Evolutionary conservation across 139 green algal species (phyloP).

Genomic region (Micromonas pusilla): DNA sequence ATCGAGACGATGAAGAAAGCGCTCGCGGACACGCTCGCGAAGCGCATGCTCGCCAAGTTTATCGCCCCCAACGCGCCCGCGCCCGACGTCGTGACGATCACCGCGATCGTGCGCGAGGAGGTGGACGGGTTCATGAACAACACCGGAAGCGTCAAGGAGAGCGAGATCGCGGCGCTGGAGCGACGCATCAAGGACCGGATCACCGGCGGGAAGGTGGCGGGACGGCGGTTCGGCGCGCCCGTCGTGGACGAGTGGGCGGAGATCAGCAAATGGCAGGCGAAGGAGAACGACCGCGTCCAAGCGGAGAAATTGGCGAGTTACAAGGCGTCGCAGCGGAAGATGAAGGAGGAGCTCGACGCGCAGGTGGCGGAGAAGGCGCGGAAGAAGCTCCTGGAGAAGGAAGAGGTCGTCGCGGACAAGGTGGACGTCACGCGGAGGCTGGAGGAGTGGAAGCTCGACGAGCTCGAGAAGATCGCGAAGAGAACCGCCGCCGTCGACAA

Average conservation of each 20-base stretch:
- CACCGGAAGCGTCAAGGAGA: not conserved
- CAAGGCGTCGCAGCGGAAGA: not conserved
- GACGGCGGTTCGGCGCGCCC: not conserved
- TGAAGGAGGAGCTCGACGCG: not conserved
- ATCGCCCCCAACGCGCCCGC: not conserved
- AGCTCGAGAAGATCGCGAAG: not conserved
- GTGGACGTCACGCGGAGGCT: not conserved
- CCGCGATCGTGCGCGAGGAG: not conserved
- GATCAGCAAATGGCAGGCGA: not conserved
- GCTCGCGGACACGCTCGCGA: not conserved
- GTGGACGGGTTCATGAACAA: not conserved
- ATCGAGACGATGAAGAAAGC: not conserved
- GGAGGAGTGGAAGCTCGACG: not conserved
- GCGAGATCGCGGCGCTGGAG: not conserved
- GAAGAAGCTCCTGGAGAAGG: not conserved
- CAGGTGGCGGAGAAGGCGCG: not conserved
- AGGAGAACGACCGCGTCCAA: not conserved
- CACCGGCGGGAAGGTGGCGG: not conserved
- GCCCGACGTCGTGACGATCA: not conserved
- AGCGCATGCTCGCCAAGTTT: not conserved
- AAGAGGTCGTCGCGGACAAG: not conserved
- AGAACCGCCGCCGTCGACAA: not conserved
- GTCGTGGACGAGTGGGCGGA: not conserved
- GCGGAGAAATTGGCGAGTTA: not conserved
- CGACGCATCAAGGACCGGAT: not conserved